A percentile compares a stretch with the other conserved stretches of the same genome.
phyloP scores from a whole-genome alignment of 2,329 filamentous ascomycete species.

The Sarocladium strictum region DNA sequence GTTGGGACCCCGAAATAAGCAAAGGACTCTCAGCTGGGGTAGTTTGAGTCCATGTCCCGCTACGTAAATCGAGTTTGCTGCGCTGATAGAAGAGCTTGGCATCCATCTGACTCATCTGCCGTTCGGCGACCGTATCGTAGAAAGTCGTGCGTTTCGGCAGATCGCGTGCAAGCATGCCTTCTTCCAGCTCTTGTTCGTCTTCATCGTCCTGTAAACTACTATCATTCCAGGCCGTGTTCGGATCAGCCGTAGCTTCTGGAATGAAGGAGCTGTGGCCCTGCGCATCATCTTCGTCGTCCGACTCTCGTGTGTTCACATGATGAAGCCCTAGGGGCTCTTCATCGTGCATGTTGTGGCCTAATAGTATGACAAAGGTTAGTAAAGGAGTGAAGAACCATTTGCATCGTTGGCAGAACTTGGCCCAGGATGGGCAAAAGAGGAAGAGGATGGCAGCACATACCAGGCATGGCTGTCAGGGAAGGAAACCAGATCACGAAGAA shows the following conservation, averaged over 20 bases:
- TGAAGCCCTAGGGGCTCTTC: conserved; percentile 8
- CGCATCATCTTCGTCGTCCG: conserved; percentile 25
- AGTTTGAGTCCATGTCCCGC: conserved; percentile 31
- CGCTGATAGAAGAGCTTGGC: conserved; percentile 95
- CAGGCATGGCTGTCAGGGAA: conserved; percentile 3
- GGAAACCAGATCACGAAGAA: neutral
- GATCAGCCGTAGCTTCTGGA: conserved; percentile 17
- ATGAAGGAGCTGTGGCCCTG: conserved; percentile 8
- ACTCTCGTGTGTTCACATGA: conserved; percentile 21
- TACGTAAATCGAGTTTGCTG: conserved; percentile 51
- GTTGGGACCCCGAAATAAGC: conserved; percentile 29
- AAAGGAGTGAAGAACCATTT: neutral
- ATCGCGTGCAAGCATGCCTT: conserved; percentile 57
- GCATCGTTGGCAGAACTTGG: neutral
- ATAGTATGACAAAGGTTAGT: neutral
- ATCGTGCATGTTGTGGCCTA: conserved; percentile 1
- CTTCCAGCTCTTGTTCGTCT: conserved; percentile 31
- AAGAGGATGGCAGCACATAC: conserved; percentile 2
- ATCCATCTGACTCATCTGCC: conserved; percentile 88
- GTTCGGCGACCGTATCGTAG: conserved; percentile 90
- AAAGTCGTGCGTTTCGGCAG: conserved; percentile 70
- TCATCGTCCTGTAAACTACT: conserved; percentile 18
- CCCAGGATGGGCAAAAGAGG: neutral
- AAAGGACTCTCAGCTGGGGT: conserved; percentile 43
- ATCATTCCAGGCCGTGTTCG: conserved; percentile 10